Conservation (phyloP, 139 green algal species). For the Trebouxia sp. region DNA sequence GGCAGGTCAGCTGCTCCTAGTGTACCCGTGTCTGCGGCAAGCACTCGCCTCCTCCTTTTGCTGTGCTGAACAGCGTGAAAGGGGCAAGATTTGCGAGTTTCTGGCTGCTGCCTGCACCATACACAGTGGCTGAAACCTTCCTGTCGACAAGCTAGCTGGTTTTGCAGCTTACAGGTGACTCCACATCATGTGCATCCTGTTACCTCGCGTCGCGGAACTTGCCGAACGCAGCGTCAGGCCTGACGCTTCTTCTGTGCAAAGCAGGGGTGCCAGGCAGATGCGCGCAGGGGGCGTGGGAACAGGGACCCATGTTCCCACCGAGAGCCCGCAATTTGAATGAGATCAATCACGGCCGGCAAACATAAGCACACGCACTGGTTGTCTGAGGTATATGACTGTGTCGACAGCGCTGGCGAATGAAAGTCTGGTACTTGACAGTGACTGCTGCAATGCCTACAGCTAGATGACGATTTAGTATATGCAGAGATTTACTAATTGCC, state of each 20-base stretch:
- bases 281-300: neutral
- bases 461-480: neutral
- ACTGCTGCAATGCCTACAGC: neutral
- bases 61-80: neutral
- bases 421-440: neutral
- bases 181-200: neutral
- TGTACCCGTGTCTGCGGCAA: slow-evolving; percentile 1
- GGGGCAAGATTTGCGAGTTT: neutral
- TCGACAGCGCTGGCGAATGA: too few relatives aligned
- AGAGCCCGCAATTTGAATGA: too few relatives aligned
- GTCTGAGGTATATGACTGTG: too few relatives aligned
- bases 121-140: neutral
- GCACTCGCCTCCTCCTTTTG: neutral
- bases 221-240: neutral
- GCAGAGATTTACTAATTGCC: neutral
- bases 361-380: neutral
- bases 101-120: neutral
- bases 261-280: neutral
- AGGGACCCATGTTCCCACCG: slow-evolving; percentile 12
- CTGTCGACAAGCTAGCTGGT: neutral
- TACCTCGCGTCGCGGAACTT: slow-evolving; percentile 8
- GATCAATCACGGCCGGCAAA: neutral
- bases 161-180: neutral
- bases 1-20: slow-evolving; percentile 19
- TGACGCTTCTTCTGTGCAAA: neutral